phyloP scores from a whole-genome alignment of 2,329 filamentous ascomycete species.

The Plenodomus tracheiphilus region DNA sequence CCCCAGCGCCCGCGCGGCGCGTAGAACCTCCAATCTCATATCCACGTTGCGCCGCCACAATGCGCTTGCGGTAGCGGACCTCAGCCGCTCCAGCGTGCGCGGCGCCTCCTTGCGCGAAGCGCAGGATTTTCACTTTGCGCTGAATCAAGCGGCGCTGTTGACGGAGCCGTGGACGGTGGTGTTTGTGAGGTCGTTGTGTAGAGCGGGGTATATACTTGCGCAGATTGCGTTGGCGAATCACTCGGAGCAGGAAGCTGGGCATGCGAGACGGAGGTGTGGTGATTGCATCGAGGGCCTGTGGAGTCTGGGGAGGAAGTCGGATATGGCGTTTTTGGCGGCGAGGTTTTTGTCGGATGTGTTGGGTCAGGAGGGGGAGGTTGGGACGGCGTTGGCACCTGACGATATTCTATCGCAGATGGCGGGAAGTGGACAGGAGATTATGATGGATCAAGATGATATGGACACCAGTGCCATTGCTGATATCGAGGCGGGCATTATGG shows the following conservation, averaged over 20 bases:
- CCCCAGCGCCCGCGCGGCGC: conserved; percentile 47
- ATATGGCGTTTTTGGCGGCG: conserved; percentile 51
- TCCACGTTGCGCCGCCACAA: conserved; percentile 34
- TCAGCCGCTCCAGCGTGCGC: conserved; percentile 27
- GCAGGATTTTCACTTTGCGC: conserved; percentile 56
- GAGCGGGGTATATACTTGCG: conserved; percentile 6
- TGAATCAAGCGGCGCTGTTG: conserved; percentile 58
- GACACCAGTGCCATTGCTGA: too few species aligned
- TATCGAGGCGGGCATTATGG: too few species aligned
- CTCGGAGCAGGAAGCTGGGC: conserved; percentile 6
- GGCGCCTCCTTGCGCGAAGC: conserved; percentile 9
- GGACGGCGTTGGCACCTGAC: too few species aligned
- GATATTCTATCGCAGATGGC: too few species aligned
- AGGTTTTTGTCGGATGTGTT: conserved; percentile 32
- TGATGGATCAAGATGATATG: too few species aligned
- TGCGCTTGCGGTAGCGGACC: conserved; percentile 44
- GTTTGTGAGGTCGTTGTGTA: conserved; percentile 8
- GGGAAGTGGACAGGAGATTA: too few species aligned
- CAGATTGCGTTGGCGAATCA: conserved; percentile 14
- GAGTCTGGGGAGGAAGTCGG: conserved; percentile 59
- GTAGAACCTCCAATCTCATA: conserved; percentile 52
- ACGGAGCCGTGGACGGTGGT: conserved; percentile 64
- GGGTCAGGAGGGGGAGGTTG: conserved; percentile 1
- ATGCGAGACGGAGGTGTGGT: conserved; percentile 45
- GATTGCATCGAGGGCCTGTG: conserved; percentile 58